Conservation (phyloP, 768 basidiomycete species). For the Boletellus ananas region DNA sequence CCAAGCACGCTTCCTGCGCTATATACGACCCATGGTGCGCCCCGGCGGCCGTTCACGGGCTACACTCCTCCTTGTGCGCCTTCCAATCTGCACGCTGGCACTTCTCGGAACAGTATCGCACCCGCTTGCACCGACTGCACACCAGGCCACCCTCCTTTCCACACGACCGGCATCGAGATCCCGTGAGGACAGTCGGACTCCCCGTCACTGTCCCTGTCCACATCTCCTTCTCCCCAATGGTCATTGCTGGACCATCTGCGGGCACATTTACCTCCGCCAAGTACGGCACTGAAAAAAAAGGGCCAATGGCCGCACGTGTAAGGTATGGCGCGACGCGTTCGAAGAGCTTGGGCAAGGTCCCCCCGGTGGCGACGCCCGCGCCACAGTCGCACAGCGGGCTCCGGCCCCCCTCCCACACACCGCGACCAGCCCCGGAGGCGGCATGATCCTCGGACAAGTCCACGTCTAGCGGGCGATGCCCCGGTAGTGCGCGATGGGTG, state of each 20-base stretch:
- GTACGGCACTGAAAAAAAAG: slow-evolving; percentile 50
- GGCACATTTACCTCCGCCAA: slow-evolving; percentile 30
- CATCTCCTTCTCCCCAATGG: too few species aligned
- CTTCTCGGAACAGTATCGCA: slow-evolving; percentile 39
- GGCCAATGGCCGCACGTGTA: slow-evolving; percentile 51
- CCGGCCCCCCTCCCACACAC: slow-evolving; percentile 17
- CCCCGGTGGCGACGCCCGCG: slow-evolving; percentile 11
- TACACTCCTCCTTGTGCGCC: slow-evolving; percentile 6
- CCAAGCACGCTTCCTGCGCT: not conserved
- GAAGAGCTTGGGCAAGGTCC: slow-evolving; percentile 30
- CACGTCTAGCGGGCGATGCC: slow-evolving; percentile 11
- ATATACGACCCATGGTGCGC: not conserved
- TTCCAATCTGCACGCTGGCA: slow-evolving; percentile 34
- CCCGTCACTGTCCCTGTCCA: too few species aligned
- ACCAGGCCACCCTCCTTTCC: slow-evolving; percentile 12
- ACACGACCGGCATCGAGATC: slow-evolving; percentile 2
- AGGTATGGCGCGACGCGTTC: slow-evolving; percentile 37
- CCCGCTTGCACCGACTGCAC: slow-evolving; percentile 36
- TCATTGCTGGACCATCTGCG: not conserved
- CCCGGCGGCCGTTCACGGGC: too few species aligned
- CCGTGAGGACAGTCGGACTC: not conserved
- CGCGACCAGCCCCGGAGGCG: slow-evolving; percentile 22
- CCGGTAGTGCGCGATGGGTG: slow-evolving; percentile 22
- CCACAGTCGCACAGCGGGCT: slow-evolving; percentile 14
- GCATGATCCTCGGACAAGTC: too few species aligned